phyloP scores from a whole-genome alignment of 176 grass and related monocot species.

The Sorghum bicolor region DNA sequence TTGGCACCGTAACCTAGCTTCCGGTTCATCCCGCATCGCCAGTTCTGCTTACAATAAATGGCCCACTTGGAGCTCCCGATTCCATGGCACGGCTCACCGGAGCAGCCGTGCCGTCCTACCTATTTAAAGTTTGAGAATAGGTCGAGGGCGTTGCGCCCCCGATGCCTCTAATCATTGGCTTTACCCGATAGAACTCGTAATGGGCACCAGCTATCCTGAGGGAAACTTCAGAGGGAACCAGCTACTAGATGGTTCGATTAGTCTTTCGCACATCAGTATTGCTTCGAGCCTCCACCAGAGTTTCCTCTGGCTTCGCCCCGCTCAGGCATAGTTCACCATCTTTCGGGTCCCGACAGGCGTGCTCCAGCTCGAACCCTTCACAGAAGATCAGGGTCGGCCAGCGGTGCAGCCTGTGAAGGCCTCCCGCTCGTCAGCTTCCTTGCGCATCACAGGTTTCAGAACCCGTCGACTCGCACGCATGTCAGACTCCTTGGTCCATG shows the following conservation, averaged over 20 bases:
- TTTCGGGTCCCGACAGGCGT: conserved; percentile 79
- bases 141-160: conserved; percentile 63
- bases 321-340: conserved; percentile 86
- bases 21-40: conserved; percentile 52
- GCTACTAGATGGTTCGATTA: conserved; percentile 51
- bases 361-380: conserved; percentile 83
- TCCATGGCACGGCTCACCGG: conserved; percentile 45
- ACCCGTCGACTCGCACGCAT: no score
- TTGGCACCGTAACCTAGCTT: conserved; percentile 55
- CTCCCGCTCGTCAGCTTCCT: background rate
- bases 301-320: conserved; percentile 77
- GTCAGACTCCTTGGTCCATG: no score
- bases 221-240: conserved; percentile 38
- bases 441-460: no score
- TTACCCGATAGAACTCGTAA: conserved; percentile 57
- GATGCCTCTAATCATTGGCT: conserved; percentile 68
- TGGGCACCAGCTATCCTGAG: conserved; percentile 55
- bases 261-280: conserved; percentile 58
- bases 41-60: conserved; percentile 72
- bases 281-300: conserved; percentile 80
- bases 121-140: conserved; percentile 94
- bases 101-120: conserved; percentile 58
- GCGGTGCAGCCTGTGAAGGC: background rate
- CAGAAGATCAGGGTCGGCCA: conserved; percentile 44
- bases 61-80: conserved; percentile 62